phyloP scores from a whole-genome alignment of 495 filamentous ascomycete genomes.

The Aspergillus conjunctus region DNA sequence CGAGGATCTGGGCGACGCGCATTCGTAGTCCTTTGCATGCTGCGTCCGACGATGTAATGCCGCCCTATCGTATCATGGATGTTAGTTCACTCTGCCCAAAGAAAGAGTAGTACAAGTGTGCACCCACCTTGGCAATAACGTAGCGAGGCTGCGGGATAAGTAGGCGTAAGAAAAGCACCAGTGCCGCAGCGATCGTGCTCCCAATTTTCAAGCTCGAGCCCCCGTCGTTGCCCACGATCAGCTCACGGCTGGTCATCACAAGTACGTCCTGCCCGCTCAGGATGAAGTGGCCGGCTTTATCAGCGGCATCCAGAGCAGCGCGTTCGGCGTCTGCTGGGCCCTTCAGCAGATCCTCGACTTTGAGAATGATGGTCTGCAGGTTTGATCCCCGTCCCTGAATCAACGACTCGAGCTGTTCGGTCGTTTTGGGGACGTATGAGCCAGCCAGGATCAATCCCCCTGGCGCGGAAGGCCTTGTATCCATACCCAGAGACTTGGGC shows the following conservation, averaged over 20 bases:
- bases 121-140: background rate
- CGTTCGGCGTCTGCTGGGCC: constrained; percentile 2
- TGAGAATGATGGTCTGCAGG: constrained; percentile 7
- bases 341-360: constrained; percentile 9
- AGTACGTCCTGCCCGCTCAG: constrained; percentile 9
- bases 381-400: background rate
- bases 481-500: background rate
- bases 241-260: constrained; percentile 5
- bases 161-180: constrained; percentile 1
- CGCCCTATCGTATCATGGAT: background rate
- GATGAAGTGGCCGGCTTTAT: constrained; percentile 6
- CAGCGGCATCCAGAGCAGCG: background rate
- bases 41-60: constrained; percentile 4
- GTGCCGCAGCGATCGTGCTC: constrained; percentile 2
- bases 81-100: background rate
- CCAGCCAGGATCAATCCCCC: constrained; percentile 10
- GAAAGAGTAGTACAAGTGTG: background rate
- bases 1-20: constrained; percentile 9
- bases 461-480: background rate
- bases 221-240: constrained; percentile 2
- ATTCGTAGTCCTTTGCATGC: constrained; percentile 7
- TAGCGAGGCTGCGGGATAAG: constrained; percentile 4
- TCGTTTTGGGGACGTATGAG: constrained; percentile 9
- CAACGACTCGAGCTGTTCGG: constrained; percentile 4
- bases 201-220: constrained; percentile 4